phyloP scores from a whole-genome alignment of 352 stramenopile species.

The Pythium utonaiense region DNA sequence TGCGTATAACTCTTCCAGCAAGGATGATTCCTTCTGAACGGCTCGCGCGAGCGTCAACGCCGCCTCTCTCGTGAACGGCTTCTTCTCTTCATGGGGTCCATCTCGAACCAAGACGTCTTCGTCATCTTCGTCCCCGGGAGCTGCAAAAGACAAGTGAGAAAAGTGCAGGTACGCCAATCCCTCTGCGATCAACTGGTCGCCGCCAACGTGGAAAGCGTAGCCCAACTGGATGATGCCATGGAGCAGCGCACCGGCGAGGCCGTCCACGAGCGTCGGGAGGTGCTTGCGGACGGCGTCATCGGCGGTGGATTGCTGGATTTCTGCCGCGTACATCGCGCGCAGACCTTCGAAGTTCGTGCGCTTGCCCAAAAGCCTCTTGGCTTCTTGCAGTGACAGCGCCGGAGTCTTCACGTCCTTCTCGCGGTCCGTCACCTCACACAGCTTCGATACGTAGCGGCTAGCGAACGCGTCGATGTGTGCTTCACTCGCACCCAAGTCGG shows the following conservation, averaged over 20 bases:
- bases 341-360: constrained; percentile 32
- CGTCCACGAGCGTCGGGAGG: constrained; percentile 24
- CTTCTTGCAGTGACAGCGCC: constrained; percentile 6
- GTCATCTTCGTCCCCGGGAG: constrained; percentile 2
- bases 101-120: neutral
- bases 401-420: constrained; percentile 8
- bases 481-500: constrained; percentile 25
- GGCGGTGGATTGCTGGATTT: constrained; percentile 23
- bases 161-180: constrained; percentile 36
- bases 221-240: constrained; percentile 40
- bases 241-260: constrained; percentile 30
- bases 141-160: constrained; percentile 32
- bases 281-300: constrained; percentile 28
- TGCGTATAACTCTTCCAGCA: constrained; percentile 8
- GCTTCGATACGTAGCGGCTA: constrained; percentile 26
- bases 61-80: constrained; percentile 20
- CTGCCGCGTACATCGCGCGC: constrained; percentile 29
- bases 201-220: constrained; percentile 32
- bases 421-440: constrained; percentile 19
- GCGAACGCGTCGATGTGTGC: constrained; percentile 25
- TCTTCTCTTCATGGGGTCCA: neutral
- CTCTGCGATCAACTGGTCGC: constrained; percentile 25
- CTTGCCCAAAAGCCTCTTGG: constrained; percentile 23
- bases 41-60: constrained; percentile 1
- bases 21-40: constrained; percentile 4